Evolutionary conservation across 2,329 filamentous ascomycete species (phyloP), one percentile per base, ranked within the genome.

Genomic region (Fusarium burgessii): DNA sequence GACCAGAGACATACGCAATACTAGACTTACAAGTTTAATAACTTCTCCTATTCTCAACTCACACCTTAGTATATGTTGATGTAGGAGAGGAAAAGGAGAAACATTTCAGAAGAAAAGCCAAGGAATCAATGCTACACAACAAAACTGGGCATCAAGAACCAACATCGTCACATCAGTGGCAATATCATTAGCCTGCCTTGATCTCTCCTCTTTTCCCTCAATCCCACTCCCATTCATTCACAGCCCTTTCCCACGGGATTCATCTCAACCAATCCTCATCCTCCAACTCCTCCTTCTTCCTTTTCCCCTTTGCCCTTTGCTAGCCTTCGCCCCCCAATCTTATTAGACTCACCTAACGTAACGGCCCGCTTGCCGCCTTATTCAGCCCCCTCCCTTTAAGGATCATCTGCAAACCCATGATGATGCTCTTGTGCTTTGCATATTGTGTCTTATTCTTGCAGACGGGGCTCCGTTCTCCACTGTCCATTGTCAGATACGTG

Each of bases 101-200:
- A 29, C 11, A 11, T 6, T 3, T 12, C 20, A 2, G 13, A 13
- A 36, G 36, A 14, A 36, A 47, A 25, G 18, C 13, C 11, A 52
- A 43, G 38, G 25, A 29, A 13, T 11, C 23, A 49, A 58, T 63
- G 15, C 25, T 40, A 42, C 56, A 63, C 61, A 58, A 67, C 51
- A 65, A 71, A 71, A 71, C 58, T 38, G 56, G 68, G 68, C 68
- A 57, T 38, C 20, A 46, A 50, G 55, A 58, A 35, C 47, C 59
- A 58, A 64, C 50, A 65, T 64, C 59, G 42, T 65, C 59, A 65
- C 59, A 65, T 65, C 35, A 64, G 62, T 64, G 66, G 70, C 66
- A 70, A 73, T 20, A 58, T 57, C 25, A 45, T 58, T 70, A 71
- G 72, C 66, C 62, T 73, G 72, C 66, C 62, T 73, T 72, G 67